These are phyloP conservation scores for Prunus armeniaca DNA, from an alignment of 306 rosid genomes.

Conservation along the genomic window DNA sequence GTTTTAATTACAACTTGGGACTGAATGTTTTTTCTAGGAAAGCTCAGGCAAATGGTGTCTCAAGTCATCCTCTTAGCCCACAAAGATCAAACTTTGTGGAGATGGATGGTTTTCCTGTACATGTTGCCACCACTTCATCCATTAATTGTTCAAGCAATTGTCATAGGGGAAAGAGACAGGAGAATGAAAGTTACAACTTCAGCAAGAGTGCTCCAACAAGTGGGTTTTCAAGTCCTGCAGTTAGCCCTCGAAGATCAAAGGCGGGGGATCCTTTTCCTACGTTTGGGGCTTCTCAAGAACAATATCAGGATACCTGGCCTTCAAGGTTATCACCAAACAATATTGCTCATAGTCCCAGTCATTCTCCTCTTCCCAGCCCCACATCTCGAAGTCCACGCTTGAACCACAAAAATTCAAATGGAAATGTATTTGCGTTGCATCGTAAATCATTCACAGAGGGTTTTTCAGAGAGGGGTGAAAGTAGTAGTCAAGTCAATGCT, in stretches of 20 bases:
- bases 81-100: slow-evolving; percentile 19
- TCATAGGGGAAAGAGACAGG: slow-evolving; percentile 32
- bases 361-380: slow-evolving; percentile 56
- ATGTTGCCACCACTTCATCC: slow-evolving; percentile 30
- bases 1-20: slow-evolving; percentile 23
- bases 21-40: slow-evolving; percentile 27
- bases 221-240: slow-evolving; percentile 64
- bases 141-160: slow-evolving; percentile 30
- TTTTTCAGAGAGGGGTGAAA: slow-evolving; percentile 46
- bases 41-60: slow-evolving; percentile 24
- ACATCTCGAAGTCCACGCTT: slow-evolving; percentile 28
- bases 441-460: slow-evolving; percentile 17
- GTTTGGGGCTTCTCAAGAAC: slow-evolving; percentile 25
- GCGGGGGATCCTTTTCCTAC: slow-evolving; percentile 36
- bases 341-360: slow-evolving; percentile 43
- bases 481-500: slow-evolving; percentile 48
- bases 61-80: slow-evolving; percentile 14
- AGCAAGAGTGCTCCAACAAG: slow-evolving; percentile 86
- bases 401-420: slow-evolving; percentile 39
- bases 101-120: slow-evolving; percentile 11
- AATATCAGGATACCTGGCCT: slow-evolving; percentile 31
- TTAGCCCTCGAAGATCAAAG: slow-evolving; percentile 69
- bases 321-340: slow-evolving; percentile 27
- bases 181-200: slow-evolving; percentile 23
- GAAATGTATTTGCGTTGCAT: slow-evolving; percentile 17